Percentiles rank a stretch among this genome's conserved stretches.
Conservation (phyloP, 2,329 filamentous ascomycete species). For the Colletotrichum phormii region DNA sequence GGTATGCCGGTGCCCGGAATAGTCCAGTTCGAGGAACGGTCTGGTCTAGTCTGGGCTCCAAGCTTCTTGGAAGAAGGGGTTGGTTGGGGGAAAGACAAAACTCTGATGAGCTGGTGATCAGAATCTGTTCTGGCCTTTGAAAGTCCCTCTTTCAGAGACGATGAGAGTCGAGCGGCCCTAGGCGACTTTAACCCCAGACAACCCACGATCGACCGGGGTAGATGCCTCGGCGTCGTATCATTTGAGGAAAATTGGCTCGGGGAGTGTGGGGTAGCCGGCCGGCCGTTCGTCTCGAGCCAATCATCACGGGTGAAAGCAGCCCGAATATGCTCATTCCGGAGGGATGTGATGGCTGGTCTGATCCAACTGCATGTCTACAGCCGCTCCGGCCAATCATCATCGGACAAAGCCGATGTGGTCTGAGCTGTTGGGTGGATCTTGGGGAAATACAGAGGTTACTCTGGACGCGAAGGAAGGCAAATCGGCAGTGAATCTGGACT, state of each 20-base stretch:
- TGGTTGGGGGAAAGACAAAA: neutral
- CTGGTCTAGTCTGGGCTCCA: slow-evolving; percentile 1
- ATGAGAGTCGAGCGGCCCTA: neutral
- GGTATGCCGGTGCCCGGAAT: slow-evolving; percentile 15
- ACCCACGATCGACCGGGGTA: slow-evolving; percentile 24
- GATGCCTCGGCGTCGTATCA: slow-evolving; percentile 20
- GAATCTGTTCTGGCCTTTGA: neutral
- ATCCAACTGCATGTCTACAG: slow-evolving; percentile 9
- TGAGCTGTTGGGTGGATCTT: slow-evolving; percentile 38
- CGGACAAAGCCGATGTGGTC: slow-evolving; percentile 24
- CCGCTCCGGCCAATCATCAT: slow-evolving; percentile 18
- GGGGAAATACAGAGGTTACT: slow-evolving; percentile 16
- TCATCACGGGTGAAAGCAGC: slow-evolving; percentile 28
- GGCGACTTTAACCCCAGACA: slow-evolving; percentile 33
- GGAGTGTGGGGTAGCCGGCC: slow-evolving; percentile 33
- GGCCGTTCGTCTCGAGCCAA: slow-evolving; percentile 19
- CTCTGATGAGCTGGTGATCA: neutral
- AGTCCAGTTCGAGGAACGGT: neutral
- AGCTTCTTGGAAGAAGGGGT: neutral
- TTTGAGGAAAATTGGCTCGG: slow-evolving; percentile 34
- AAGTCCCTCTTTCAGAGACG: neutral
- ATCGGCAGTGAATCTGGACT: slow-evolving; percentile 35
- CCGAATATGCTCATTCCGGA: slow-evolving; percentile 22
- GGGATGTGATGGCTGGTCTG: slow-evolving; percentile 14
- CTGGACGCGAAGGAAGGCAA: slow-evolving; percentile 33